Evolutionary conservation across 2,329 filamentous ascomycete genomes (phyloP).

Genomic region (Didymosphaeria variabile): DNA sequence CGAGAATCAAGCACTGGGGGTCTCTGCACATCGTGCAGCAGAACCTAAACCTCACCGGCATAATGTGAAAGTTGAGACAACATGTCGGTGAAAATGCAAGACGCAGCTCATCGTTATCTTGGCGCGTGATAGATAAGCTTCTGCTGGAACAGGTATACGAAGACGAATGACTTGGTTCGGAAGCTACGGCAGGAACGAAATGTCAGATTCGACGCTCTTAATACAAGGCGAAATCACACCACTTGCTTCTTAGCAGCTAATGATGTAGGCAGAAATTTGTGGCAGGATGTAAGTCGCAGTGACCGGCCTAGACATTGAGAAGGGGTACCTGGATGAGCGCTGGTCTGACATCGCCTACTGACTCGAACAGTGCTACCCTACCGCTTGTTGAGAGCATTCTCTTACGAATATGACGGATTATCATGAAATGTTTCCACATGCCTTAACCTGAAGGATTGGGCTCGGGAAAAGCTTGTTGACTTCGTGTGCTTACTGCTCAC

Average conservation of each 20-base stretch:
- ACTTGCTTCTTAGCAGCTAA: neutral
- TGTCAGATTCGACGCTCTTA: neutral
- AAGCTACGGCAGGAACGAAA: conserved; percentile 8
- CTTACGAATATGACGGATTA: neutral
- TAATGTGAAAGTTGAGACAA: neutral
- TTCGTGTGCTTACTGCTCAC: neutral
- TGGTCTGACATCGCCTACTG: neutral
- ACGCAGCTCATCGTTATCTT: neutral
- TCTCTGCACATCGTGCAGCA: neutral
- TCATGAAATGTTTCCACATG: neutral
- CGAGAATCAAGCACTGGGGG: neutral
- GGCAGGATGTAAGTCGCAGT: neutral
- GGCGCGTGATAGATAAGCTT: neutral
- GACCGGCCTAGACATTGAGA: neutral
- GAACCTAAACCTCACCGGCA: neutral
- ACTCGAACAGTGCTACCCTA: neutral
- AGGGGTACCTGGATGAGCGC: neutral
- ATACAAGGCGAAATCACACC: neutral
- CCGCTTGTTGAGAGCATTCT: neutral
- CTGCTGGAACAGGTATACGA: neutral
- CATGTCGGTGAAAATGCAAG: neutral
- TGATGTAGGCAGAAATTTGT: neutral
- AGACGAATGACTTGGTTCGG: neutral
- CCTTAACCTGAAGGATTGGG: neutral
- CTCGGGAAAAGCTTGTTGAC: neutral